Evolutionary conservation across 257 asterid species (phyloP).

Genomic region (Solanum lycopersicoides): DNA sequence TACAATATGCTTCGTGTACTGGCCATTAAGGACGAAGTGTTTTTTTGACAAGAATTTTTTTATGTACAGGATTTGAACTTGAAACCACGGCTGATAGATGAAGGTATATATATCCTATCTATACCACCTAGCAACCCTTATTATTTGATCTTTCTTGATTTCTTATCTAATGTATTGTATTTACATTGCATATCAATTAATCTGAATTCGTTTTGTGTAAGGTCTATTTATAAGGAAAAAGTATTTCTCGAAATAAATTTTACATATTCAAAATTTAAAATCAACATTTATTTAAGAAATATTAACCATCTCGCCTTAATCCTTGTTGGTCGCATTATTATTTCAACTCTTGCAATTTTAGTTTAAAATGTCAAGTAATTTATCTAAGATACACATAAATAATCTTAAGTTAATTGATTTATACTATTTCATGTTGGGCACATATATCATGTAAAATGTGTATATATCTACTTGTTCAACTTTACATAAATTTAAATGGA

Average conservation of each 20-base stretch:
- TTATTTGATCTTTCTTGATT: neutral
- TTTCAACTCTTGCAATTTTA: neutral
- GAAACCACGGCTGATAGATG: neutral
- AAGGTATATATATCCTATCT: too few relatives aligned
- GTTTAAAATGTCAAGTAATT: neutral
- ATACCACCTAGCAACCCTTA: too few relatives aligned
- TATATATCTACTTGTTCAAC: too few relatives aligned
- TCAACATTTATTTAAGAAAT: rapidly evolving
- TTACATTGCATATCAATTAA: rapidly evolving
- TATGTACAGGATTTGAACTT: neutral
- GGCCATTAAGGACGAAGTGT: neutral
- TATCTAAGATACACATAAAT: neutral
- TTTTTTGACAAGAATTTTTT: neutral
- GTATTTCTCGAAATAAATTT: too few relatives aligned
- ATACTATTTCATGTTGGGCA: neutral
- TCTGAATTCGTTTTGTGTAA: neutral
- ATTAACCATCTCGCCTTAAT: neutral
- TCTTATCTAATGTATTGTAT: neutral
- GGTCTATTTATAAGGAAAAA: neutral
- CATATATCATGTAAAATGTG: neutral
- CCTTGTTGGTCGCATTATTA: neutral
- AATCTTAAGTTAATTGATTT: neutral
- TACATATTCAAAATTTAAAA: neutral
- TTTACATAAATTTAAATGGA: too few relatives aligned
- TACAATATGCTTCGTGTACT: neutral